phyloP scores from a whole-genome alignment of 2,329 filamentous ascomycete genomes.

The Kalmusia sp. region DNA sequence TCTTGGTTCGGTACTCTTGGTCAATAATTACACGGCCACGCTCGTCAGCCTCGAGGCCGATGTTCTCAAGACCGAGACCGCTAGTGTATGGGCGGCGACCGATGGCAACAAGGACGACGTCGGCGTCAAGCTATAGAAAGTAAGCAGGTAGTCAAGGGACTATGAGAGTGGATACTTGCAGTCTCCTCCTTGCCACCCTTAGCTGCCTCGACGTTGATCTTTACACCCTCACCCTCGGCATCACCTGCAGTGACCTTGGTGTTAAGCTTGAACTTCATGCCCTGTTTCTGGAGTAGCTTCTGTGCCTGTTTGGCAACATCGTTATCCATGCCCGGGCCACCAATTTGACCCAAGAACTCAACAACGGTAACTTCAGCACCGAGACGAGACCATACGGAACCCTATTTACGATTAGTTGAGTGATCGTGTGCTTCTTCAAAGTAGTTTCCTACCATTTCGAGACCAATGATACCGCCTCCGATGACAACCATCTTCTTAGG shows the following conservation, averaged over 20 bases:
- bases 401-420: slow-evolving; percentile 51
- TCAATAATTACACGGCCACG: slow-evolving; percentile 95
- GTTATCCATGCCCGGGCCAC: slow-evolving; percentile 94
- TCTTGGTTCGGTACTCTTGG: slow-evolving; percentile 97
- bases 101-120: slow-evolving; percentile 96
- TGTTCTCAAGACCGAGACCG: slow-evolving; percentile 91
- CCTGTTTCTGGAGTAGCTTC: slow-evolving; percentile 95
- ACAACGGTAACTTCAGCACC: slow-evolving; percentile 96
- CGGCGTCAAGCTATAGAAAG: slow-evolving; percentile 76
- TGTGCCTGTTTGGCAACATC: slow-evolving; percentile 92
- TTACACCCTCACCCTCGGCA: slow-evolving; percentile 76
- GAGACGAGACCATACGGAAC: slow-evolving; percentile 93
- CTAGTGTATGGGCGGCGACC: slow-evolving; percentile 93
- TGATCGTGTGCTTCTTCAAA: slow-evolving; percentile 15
- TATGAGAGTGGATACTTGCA: slow-evolving; percentile 59
- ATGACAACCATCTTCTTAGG: slow-evolving; percentile 98
- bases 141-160: slow-evolving; percentile 9
- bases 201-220: slow-evolving; percentile 85
- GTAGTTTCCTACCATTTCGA: slow-evolving; percentile 80
- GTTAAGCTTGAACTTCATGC: slow-evolving; percentile 96
- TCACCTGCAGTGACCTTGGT: slow-evolving; percentile 94
- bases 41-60: slow-evolving; percentile 90
- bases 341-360: slow-evolving; percentile 94
- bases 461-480: slow-evolving; percentile 96
- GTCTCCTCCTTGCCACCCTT: slow-evolving; percentile 96